Conservation (phyloP, 495 filamentous ascomycete species). For the Lepidopterella palustris region DNA sequence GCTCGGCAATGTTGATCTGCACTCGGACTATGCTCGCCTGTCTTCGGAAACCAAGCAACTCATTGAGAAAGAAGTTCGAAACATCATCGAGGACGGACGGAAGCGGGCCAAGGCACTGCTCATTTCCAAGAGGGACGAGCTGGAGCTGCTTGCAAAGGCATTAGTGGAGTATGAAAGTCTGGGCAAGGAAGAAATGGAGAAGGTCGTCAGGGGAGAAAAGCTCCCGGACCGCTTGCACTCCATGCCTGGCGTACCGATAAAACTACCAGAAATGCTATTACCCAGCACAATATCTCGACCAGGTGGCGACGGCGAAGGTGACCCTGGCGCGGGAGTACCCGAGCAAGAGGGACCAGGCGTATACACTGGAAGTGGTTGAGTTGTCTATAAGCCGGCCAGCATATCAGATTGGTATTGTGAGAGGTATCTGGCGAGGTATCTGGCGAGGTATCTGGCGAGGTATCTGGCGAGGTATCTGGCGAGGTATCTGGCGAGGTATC, state of each 20-base stretch:
- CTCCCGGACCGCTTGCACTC: conserved; percentile 52
- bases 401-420: too few relatives aligned
- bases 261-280: conserved; percentile 44
- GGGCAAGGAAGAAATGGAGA: conserved; percentile 79
- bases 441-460: too few relatives aligned
- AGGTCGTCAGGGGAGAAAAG: conserved; percentile 78
- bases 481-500: too few relatives aligned
- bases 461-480: too few relatives aligned
- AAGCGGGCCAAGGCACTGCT: conserved; percentile 68
- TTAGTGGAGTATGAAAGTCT: conserved; percentile 92
- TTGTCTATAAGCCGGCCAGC: neutral
- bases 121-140: conserved; percentile 63
- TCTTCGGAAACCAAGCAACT: conserved; percentile 75
- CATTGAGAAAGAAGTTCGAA: conserved; percentile 81
- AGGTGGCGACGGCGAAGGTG: neutral
- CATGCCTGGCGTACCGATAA: conserved; percentile 44
- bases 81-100: conserved; percentile 74
- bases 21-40: conserved; percentile 67
- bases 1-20: conserved; percentile 84
- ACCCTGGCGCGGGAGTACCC: neutral
- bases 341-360: neutral
- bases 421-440: too few relatives aligned
- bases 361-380: conserved; percentile 1
- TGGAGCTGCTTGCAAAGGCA: conserved; percentile 80
- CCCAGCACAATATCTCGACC: neutral